Base-by-base conservation (phyloP, 352 stramenopile species). In the Elongisporangium prolatum region DNA sequence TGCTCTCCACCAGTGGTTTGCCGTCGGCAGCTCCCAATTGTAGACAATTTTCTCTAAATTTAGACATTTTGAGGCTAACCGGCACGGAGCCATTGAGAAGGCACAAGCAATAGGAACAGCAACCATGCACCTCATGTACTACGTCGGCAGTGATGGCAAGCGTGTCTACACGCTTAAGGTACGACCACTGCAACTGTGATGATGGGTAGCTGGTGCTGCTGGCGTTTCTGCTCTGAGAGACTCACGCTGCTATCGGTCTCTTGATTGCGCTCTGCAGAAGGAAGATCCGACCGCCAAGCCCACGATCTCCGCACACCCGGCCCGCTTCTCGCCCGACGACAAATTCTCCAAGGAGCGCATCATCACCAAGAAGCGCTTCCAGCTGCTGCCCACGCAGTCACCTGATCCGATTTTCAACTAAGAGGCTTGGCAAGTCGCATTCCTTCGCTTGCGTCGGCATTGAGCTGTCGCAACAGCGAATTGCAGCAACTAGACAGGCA, bases 111-210 rank as follows among this genome's bases (percentile, higher is more conserved):
- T 44, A 44, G 34, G 34, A 44, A 44, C 34, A 58, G 60, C 3
- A 58, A 88, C 60, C 61, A 99, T 99, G 97, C 97, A 99, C 83
- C 90, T 99, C 65, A 99, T 99, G 97, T 99, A 98, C 79, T 99
- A 99, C 83, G 69, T 98, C 48, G 94, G 97, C 68, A 79, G 72
- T 18, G 86, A 93, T 72, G 97, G 97, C 69, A 99, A 99, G 78
- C 86, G 97, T 53, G 94, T 99, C 18, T 99, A 99, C 84, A 99
- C 97, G 65, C 92, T 99, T 25, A 99, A 99, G 91, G 93, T 98
- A 75, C 52, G 82, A 64, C 8, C 13, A 17, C 25, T 53, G 24
- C 24, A 13, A 8, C 4, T 40, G 13, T 34, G 24, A 34, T 34
- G 24, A 34, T 34, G 24, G 24, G 10, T 17, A 11, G 5, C 4